Conservation (phyloP, 2,329 filamentous ascomycete genomes). For the Emericellopsis cladophorae region DNA sequence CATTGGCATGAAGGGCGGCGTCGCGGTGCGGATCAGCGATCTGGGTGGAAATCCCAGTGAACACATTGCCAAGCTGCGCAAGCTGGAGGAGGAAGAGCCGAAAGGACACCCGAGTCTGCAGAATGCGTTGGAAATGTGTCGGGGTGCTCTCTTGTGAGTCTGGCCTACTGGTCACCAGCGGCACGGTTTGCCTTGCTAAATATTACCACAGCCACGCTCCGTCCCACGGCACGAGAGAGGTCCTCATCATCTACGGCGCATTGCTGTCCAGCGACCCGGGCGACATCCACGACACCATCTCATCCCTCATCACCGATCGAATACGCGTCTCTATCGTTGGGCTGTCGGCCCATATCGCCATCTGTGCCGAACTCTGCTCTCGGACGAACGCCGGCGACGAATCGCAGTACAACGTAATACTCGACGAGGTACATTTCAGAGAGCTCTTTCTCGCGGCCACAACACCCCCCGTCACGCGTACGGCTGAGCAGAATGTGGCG, state of each 20-base stretch:
- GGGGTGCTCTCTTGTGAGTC: conserved; percentile 71
- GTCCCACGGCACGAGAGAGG: conserved; percentile 83
- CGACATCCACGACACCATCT: conserved; percentile 87
- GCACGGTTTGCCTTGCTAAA: background rate
- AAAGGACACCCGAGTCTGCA: conserved; percentile 73
- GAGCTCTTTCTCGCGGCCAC: conserved; percentile 84
- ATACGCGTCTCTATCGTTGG: conserved; percentile 86
- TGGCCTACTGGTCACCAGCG: no score
- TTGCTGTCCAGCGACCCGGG: conserved; percentile 84
- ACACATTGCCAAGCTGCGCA: conserved; percentile 66
- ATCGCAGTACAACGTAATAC: conserved; percentile 66
- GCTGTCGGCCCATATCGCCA: conserved; percentile 79
- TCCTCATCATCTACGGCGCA: conserved; percentile 84
- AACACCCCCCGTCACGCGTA: conserved; percentile 74
- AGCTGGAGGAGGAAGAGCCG: conserved; percentile 52
- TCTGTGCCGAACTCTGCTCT: conserved; percentile 81
- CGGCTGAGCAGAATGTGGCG: conserved; percentile 42
- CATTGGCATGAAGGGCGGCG: conserved; percentile 83
- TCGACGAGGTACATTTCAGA: conserved; percentile 65
- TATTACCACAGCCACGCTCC: conserved; percentile 58
- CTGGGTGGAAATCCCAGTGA: conserved; percentile 85
- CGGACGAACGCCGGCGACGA: conserved; percentile 75
- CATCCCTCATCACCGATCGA: conserved; percentile 63
- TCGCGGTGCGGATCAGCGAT: conserved; percentile 76
- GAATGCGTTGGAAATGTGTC: conserved; percentile 91